Conservation (phyloP, 2,329 filamentous ascomycete species). For the Fusarium armeniacum region DNA sequence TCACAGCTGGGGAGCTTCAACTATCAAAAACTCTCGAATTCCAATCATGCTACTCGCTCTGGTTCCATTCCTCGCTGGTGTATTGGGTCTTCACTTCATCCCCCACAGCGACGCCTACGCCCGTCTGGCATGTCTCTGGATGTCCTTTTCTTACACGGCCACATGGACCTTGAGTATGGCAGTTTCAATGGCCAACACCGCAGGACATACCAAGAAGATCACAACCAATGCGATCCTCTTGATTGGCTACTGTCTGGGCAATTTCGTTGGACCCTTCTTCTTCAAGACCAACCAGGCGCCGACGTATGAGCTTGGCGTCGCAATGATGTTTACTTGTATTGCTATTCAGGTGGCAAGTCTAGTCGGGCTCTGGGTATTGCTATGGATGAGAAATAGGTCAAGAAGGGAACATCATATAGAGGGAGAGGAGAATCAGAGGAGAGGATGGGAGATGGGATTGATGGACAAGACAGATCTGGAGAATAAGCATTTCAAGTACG, state of each 20-base stretch:
- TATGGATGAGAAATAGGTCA: conserved; percentile 27
- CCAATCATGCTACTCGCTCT: conserved; percentile 31
- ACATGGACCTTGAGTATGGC: conserved; percentile 50
- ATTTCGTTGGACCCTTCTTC: conserved; percentile 59
- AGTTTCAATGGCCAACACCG: conserved; percentile 45
- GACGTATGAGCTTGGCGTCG: conserved; percentile 27
- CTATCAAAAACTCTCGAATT: conserved; percentile 26
- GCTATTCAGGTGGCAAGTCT: conserved; percentile 27
- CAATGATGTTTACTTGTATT: conserved; percentile 44
- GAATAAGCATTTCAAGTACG: conserved; percentile 39
- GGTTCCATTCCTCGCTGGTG: conserved; percentile 27
- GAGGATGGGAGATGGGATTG: conserved; percentile 28
- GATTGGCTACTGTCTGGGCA: conserved; percentile 59
- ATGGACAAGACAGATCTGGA: conserved; percentile 36
- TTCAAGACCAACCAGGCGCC: conserved; percentile 51
- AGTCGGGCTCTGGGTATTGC: conserved; percentile 19
- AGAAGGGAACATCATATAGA: conserved; percentile 17
- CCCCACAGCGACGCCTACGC: conserved; percentile 34
- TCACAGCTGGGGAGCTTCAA: conserved; percentile 19
- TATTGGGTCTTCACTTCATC: conserved; percentile 31
- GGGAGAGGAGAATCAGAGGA: neutral
- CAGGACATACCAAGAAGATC: conserved; percentile 57
- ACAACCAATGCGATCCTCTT: conserved; percentile 63
- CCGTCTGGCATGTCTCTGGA: conserved; percentile 49
- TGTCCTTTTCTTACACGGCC: conserved; percentile 48